Percentiles rank a stretch among this genome's conserved stretches.
Conservation (phyloP, 164 flowering plant genomes). For the Piper betle region DNA sequence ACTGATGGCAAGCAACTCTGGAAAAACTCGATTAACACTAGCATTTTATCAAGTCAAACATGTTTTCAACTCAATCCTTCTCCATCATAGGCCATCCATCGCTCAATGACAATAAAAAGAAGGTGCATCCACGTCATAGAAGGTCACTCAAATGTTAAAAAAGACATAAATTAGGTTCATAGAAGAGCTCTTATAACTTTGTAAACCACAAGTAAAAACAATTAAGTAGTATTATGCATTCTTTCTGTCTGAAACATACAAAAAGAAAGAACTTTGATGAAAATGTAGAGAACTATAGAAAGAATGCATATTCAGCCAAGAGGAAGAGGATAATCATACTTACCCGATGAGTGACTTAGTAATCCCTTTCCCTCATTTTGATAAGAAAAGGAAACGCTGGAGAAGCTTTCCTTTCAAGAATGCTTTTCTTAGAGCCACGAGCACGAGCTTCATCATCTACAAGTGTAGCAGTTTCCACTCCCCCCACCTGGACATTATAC, state of each 20-base stretch:
- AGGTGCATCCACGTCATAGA: neutral
- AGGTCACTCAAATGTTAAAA: neutral
- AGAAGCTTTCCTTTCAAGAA: slow-evolving; percentile 57
- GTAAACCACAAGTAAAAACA: slow-evolving; percentile 56
- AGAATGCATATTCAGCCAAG: neutral
- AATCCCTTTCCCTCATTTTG: slow-evolving; percentile 63
- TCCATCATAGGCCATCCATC: slow-evolving; percentile 44
- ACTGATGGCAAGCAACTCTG: no score
- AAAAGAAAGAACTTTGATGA: neutral
- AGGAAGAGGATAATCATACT: neutral
- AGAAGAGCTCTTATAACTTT: neutral
- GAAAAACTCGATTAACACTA: neutral
- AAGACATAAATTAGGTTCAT: no score
- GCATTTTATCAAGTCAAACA: neutral
- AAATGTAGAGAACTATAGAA: neutral
- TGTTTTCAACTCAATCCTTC: slow-evolving; percentile 18
- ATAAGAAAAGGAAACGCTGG: slow-evolving; percentile 65
- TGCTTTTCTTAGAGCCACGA: slow-evolving; percentile 48
- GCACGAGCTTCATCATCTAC: slow-evolving; percentile 60
- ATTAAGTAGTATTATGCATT: slow-evolving; percentile 46
- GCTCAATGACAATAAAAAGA: slow-evolving; percentile 36
- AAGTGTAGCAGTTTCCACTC: slow-evolving; percentile 49
- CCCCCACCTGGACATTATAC: slow-evolving; percentile 35
- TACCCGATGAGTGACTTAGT: slow-evolving; percentile 67
- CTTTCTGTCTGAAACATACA: slow-evolving; percentile 38